Base-by-base conservation (phyloP, 495 filamentous ascomycete species). In the Lasiosphaeria ovina region DNA sequence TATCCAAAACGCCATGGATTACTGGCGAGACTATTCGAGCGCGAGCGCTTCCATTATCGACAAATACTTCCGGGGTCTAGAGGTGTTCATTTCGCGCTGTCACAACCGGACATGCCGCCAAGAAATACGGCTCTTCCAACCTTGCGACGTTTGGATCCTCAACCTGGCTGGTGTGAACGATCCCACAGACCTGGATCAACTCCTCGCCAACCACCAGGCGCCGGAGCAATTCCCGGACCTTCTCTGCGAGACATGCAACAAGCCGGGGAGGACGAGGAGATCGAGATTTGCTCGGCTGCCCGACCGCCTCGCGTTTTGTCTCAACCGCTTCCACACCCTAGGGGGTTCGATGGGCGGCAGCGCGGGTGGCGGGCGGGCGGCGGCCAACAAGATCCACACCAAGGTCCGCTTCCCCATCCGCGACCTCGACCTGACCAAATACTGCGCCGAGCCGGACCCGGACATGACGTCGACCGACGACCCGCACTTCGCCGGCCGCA, bases 61-160 rank as follows among this genome's bases (percentile, higher is more conserved):
- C 63, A 71, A 63, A 48, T 72, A 77, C 64, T 77, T 76, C 66
- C 70, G 70, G 32, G 67, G 66, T 14, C 47, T 77, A 12, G 69
- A 74, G 48, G 66, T 71, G 6, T 62, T 61, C 9, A 64, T 68
- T 53, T 52, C 60, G 10, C 50, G 42, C 4, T 78, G 76, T 59
- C 54, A 62, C 10, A 60, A 66, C 61, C 47, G 17, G 2, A 32
- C 38, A 1, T 76, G 73, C 63, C 35, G 52, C 3, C 62, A 64
- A 32, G 63, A 56, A 35, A 67, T 67, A 6, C 61, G 63, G 47
- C 58, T 54, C 6, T 72, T 66, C 32, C 61, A 69, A 38, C 51
- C 59, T 0, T 64, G 61, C 48, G 61, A 72, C 63, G 33, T 68
- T 51, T 60, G 60, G 42, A 60, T 62, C 24, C 62, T 67, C 61